Base-by-base conservation (phyloP, 176 grass and related monocot species). In the Echinochloa phyllopogon region DNA sequence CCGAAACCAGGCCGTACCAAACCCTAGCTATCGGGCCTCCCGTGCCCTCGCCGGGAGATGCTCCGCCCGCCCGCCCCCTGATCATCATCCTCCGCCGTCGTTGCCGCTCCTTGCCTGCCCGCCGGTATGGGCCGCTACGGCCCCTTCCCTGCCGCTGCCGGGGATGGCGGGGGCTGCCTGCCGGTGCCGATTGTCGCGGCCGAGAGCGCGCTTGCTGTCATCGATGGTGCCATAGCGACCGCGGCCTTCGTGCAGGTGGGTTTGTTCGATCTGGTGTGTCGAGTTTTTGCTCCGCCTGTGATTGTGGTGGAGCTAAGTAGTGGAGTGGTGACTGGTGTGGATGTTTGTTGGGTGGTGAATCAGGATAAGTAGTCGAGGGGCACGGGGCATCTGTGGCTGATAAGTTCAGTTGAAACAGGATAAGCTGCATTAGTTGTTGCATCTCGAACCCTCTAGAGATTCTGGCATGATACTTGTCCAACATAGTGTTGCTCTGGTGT, bases 191-290 rank as follows among this genome's bases (percentile, higher is more conserved):
- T 94, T 38, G 39, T 88, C 52, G 84, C 84, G 6, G 86, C 92
- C 3, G 86, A 92, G 57, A 12, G 74, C 27, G 83, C 79, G 42
- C 94, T 99, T 12, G 91, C 94, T 61, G 81, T 79, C 24, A 41
- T 96, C 74, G 92, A 96, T 7, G 88, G 83, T 21, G 59, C 78
- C 78, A 85, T 99, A 83, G 84, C 94, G 3, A 62, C 80, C 53
- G 84, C 77, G 8, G 86, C 93, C 84, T 94, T 94, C 86, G 68
- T 99, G 79, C 97, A 99, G 97, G 97, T 99, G 84, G 15, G 73
- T 78, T 78, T 48, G 82, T 87, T 88, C 39, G 65, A 85, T 94
- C 36, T 69, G 52, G 36, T 72, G 50, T 67, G 39, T 17, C 53
- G 37, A 71, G 27, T 78, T 45, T 66, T 23, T 76, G 47, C 25